Evolutionary conservation across 129 eudicot species (phyloP).

Genomic region (Tanacetum coccineum): DNA sequence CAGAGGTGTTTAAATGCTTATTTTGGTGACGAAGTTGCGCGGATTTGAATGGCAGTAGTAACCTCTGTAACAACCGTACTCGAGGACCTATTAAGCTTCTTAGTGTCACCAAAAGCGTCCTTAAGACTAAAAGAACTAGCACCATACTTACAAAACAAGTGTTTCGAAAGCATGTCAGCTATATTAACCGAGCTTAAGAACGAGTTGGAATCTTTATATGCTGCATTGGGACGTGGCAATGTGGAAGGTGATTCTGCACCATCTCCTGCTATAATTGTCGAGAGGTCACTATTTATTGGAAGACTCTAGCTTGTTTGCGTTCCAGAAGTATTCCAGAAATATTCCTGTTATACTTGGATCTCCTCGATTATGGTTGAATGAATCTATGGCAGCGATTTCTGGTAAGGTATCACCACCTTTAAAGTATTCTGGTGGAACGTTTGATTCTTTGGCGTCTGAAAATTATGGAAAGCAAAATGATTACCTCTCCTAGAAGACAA

Average conservation of each 20-base stretch:
- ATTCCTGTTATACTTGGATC: slow-evolving; percentile 81
- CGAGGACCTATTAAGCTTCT: slow-evolving; percentile 63
- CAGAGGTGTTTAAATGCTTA: slow-evolving; percentile 64
- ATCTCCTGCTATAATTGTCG: slow-evolving; percentile 59
- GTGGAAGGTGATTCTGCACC: slow-evolving; percentile 31
- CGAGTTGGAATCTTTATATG: slow-evolving; percentile 58
- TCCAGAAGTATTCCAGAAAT: slow-evolving; percentile 80
- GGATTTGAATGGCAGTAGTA: slow-evolving; percentile 80
- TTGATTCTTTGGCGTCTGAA: slow-evolving; percentile 47
- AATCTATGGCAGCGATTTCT: slow-evolving; percentile 41
- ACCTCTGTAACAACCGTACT: slow-evolving; percentile 69
- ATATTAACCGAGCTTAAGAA: slow-evolving; percentile 59
- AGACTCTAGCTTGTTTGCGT: slow-evolving; percentile 86
- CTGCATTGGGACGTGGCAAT: slow-evolving; percentile 38
- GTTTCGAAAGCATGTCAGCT: slow-evolving; percentile 57
- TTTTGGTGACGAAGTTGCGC: slow-evolving; percentile 81
- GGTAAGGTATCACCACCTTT: slow-evolving; percentile 35
- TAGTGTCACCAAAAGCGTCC: slow-evolving; percentile 96
- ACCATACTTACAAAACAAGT: no score
- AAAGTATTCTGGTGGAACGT: slow-evolving; percentile 37
- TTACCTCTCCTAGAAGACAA: no score
- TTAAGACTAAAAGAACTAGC: no score
- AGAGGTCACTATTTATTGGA: no score
- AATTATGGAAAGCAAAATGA: no score
- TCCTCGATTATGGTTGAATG: no score